Conservation (phyloP, 768 basidiomycete species). For the Hemileccinum rubropunctum region DNA sequence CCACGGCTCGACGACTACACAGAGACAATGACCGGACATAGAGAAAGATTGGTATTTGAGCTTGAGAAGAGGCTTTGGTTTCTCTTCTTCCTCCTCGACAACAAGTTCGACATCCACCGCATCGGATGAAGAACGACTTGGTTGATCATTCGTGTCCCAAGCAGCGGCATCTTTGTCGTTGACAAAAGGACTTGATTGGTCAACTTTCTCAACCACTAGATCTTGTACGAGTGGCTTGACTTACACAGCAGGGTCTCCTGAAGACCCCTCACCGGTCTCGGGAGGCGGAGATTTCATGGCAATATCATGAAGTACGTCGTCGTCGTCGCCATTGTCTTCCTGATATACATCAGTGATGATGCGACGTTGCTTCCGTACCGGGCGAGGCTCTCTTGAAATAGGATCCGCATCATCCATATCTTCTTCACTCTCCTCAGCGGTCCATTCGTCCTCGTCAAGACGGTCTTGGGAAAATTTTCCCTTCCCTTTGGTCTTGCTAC, state of each 20-base stretch:
- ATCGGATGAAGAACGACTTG: neutral
- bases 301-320: constrained; percentile 12
- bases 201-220: neutral
- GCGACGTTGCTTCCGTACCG: constrained; percentile 33
- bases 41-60: constrained; percentile 70
- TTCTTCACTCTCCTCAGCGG: constrained; percentile 19
- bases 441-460: constrained; percentile 25
- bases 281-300: constrained; percentile 13
- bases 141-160: constrained; percentile 1
- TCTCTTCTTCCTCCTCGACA: constrained; percentile 59
- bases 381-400: constrained; percentile 19
- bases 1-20: constrained; percentile 83
- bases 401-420: constrained; percentile 10
- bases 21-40: constrained; percentile 71
- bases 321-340: constrained; percentile 23
- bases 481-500: constrained; percentile 41
- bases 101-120: constrained; percentile 38
- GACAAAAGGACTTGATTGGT: neutral
- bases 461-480: constrained; percentile 25
- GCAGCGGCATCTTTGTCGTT: neutral
- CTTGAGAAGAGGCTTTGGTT: constrained; percentile 67
- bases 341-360: constrained; percentile 23
- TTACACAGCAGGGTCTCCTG: constrained; percentile 3
- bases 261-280: neutral
- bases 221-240: neutral